Conservation (phyloP, 495 filamentous ascomycete species). For the Staphylotrichum tortipilum region DNA sequence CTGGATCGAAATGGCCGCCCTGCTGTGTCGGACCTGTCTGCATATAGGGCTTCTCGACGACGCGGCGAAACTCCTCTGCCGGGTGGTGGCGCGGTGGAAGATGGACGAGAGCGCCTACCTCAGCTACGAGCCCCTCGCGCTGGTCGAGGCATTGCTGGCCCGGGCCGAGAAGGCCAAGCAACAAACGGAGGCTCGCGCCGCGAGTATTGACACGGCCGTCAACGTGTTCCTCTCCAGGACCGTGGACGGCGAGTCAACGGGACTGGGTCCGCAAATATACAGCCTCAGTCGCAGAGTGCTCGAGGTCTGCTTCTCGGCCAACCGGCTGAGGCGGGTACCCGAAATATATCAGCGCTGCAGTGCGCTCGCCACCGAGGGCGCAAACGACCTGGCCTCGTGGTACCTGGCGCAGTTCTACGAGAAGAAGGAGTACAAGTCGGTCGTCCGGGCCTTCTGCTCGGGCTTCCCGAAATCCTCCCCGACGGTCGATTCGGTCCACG, state of each 20-base stretch:
- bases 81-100: conserved; percentile 18
- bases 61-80: conserved; percentile 24
- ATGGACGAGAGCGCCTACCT: conserved; percentile 30
- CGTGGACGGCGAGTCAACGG: conserved; percentile 21
- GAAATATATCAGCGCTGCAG: conserved; percentile 27
- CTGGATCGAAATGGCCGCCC: conserved; percentile 29
- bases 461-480: conserved; percentile 24
- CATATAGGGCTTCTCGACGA: conserved; percentile 20
- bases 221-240: conserved; percentile 29
- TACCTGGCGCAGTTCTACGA: conserved; percentile 22
- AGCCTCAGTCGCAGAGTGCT: conserved; percentile 27
- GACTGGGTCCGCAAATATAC: conserved; percentile 8
- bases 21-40: conserved; percentile 31
- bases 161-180: conserved; percentile 2
- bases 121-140: conserved; percentile 22
- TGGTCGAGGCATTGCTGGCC: conserved; percentile 26
- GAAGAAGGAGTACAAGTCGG: conserved; percentile 21
- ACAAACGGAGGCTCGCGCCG: not conserved
- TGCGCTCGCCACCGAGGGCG: not conserved
- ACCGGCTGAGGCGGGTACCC: conserved; percentile 12
- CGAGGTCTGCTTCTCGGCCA: conserved; percentile 12
- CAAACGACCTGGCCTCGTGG: conserved; percentile 15
- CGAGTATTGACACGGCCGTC: conserved; percentile 20
- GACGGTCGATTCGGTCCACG: conserved; percentile 6
- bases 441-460: conserved; percentile 18